Percentiles rank a stretch among this genome's conserved stretches.
phyloP scores from a whole-genome alignment of 163 green algal genomes.

The Scenedesmus sp. region DNA sequence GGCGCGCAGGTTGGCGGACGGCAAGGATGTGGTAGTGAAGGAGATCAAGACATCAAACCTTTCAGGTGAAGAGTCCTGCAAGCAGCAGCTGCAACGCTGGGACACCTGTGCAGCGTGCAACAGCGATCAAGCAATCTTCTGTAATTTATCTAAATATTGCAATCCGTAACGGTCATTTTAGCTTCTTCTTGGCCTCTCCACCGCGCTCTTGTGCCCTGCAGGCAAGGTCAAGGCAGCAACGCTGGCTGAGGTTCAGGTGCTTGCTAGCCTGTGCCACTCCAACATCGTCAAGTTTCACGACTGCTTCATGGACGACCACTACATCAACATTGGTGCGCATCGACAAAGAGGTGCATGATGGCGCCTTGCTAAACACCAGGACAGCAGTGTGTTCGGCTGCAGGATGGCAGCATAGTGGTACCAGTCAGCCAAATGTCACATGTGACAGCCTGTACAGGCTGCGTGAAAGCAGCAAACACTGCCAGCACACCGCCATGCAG shows the following conservation, averaged over 20 bases:
- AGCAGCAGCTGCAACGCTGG: not conserved
- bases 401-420: not conserved
- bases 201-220: not conserved
- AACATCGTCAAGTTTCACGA: constrained; percentile 49
- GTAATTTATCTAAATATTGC: no score
- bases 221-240: constrained; percentile 2
- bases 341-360: constrained; percentile 37
- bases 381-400: not conserved
- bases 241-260: constrained; percentile 37
- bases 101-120: not conserved
- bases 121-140: no score
- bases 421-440: not conserved
- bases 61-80: not conserved
- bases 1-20: constrained; percentile 1
- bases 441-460: no score
- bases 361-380: no score
- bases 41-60: constrained; percentile 32
- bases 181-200: no score
- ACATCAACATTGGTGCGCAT: constrained; percentile 6
- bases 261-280: constrained; percentile 29
- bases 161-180: no score
- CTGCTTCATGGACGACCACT: constrained; percentile 48
- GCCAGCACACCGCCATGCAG: not conserved
- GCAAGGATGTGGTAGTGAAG: constrained; percentile 39
- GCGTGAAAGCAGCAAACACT: not conserved